These are phyloP conservation scores for Paraphoma sp. DNA, from an alignment of 2,329 filamentous ascomycete species.

Conservation along the genomic window DNA sequence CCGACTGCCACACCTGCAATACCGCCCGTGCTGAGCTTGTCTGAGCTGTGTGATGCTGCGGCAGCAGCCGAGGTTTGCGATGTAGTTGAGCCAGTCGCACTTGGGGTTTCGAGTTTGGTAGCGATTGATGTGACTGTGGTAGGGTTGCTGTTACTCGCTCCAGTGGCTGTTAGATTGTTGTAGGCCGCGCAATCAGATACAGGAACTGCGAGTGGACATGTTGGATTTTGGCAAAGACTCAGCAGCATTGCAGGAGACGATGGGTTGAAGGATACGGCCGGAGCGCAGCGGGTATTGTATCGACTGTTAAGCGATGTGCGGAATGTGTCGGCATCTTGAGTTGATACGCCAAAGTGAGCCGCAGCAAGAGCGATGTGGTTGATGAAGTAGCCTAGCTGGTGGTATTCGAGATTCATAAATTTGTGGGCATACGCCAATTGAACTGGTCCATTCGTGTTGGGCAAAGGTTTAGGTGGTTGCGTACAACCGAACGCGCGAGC, in stretches of 20 bases:
- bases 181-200: slow-evolving; percentile 4
- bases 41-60: not conserved
- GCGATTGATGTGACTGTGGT: not conserved
- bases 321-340: slow-evolving; percentile 2
- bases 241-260: not conserved
- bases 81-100: not conserved
- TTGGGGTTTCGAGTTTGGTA: too few relatives aligned
- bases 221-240: slow-evolving; percentile 5
- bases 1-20: slow-evolving; percentile 3
- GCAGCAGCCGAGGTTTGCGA: not conserved
- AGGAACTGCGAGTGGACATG: slow-evolving; percentile 3
- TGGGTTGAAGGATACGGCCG: slow-evolving; percentile 1
- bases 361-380: slow-evolving; percentile 3
- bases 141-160: not conserved
- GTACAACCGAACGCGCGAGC: slow-evolving; percentile 5
- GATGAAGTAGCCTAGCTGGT: slow-evolving; percentile 6
- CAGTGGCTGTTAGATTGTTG: slow-evolving; percentile 1
- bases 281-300: slow-evolving; percentile 2
- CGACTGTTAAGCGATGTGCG: slow-evolving; percentile 1
- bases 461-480: not conserved
- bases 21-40: not conserved
- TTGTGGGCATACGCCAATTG: slow-evolving; percentile 4
- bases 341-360: not conserved
- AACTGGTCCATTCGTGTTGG: slow-evolving; percentile 2
- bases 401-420: slow-evolving; percentile 4